Conservation (phyloP, 1,139 yeast species). For the Pichia sp. region DNA sequence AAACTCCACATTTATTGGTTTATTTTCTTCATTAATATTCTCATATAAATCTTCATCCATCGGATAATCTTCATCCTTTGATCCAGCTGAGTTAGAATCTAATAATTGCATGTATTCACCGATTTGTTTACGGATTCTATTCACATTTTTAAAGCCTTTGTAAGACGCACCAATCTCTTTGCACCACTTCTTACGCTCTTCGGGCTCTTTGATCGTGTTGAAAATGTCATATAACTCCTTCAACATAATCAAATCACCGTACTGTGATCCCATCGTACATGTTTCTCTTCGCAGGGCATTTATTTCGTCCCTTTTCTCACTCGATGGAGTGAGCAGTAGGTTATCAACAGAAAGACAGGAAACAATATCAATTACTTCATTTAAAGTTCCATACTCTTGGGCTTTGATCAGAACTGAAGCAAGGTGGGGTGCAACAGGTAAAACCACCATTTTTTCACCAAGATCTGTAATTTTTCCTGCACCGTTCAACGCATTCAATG, state of each 20-base stretch:
- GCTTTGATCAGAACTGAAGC: conserved; percentile 83
- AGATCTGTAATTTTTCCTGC: conserved; percentile 64
- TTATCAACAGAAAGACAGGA: conserved; percentile 93
- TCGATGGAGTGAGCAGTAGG: conserved; percentile 67
- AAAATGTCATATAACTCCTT: conserved; percentile 70
- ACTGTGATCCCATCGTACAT: conserved; percentile 59
- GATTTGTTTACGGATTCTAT: conserved; percentile 69
- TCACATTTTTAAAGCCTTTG: conserved; percentile 75
- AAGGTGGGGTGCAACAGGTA: conserved; percentile 86
- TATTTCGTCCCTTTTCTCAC: conserved; percentile 77
- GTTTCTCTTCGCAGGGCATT: conserved; percentile 50
- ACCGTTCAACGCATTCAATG: conserved; percentile 73
- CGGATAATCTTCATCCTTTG: too few species aligned
- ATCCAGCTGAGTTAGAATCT: conserved; percentile 3
- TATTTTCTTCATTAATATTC: conserved; percentile 7
- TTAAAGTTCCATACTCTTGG: conserved; percentile 45
- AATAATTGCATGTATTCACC: conserved; percentile 56
- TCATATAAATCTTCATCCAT: conserved; percentile 22
- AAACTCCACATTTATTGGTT: conserved; percentile 43
- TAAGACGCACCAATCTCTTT: conserved; percentile 63
- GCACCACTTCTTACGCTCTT: conserved; percentile 69
- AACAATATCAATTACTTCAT: conserved; percentile 76
- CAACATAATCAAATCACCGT: conserved; percentile 79
- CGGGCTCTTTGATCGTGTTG: conserved; percentile 34
- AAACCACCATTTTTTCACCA: conserved; percentile 78